Conservation (phyloP, 2,329 filamentous ascomycete genomes). For the Huntiella omanensis region DNA sequence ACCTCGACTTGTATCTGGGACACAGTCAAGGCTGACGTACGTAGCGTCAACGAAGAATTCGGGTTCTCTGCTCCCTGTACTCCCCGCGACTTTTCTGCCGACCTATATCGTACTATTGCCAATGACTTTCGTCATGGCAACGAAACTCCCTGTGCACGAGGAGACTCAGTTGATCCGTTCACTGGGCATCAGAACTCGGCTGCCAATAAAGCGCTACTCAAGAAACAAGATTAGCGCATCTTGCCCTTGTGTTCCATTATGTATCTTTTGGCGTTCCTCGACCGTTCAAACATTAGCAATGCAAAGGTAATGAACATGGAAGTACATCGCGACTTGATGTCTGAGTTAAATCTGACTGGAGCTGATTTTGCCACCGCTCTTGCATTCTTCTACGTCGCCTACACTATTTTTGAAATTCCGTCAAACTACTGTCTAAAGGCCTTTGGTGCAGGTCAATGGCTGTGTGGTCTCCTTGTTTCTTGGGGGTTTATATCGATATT, state of each 20-base stretch:
- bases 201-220: constrained; percentile 24
- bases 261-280: constrained; percentile 49
- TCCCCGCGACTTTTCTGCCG: no score
- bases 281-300: constrained; percentile 51
- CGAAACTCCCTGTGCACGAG: no score
- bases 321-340: constrained; percentile 40
- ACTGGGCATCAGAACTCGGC: background rate
- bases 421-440: constrained; percentile 49
- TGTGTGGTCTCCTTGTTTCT: constrained; percentile 45
- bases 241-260: constrained; percentile 44
- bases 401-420: constrained; percentile 42
- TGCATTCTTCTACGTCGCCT: constrained; percentile 42
- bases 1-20: no score
- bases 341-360: constrained; percentile 40
- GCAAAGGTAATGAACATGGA: constrained; percentile 46
- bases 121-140: no score
- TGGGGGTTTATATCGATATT: constrained; percentile 52
- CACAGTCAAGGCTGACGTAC: no score
- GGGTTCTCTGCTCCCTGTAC: no score
- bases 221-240: constrained; percentile 44
- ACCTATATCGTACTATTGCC: no score
- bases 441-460: constrained; percentile 42
- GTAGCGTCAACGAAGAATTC: no score
- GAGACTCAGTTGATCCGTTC: background rate
- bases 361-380: constrained; percentile 41